Base-by-base conservation (phyloP, 2,329 filamentous ascomycete genomes). In the Colletotrichum cereale region DNA sequence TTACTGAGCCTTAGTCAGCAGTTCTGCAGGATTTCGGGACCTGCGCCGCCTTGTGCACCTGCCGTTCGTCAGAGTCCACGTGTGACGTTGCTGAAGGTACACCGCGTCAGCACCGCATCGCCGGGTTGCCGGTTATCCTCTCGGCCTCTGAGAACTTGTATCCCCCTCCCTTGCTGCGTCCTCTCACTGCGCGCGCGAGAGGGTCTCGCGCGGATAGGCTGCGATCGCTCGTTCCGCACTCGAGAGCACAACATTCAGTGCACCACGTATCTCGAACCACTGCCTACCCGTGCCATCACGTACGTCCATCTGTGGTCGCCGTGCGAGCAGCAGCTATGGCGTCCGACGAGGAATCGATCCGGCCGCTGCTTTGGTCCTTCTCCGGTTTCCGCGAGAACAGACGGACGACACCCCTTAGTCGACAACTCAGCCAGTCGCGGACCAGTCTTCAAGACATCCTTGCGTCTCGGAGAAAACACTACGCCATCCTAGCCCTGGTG, bases 401-500 rank as follows among this genome's bases (percentile, higher is more conserved):
- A 31, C 60, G 68, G 52, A 58, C 68, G 50, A 66, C 65, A 14
- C 68, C 68, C n/a, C 34, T 71, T 29, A 71, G 65, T 53, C 65
- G 66, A 48, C 68, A 71, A 29, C 53, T 71, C 36, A 68, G 40
- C 24, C 64, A 71, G 68, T 71, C 68, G 18, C 68, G 68, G 24
- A 71, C 52, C 36, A 60, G 58, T 38, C 65, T 71, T 18, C 55
- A 71, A 40, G 65, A 71, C 31, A 29, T 71, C 3, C 53, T 71
- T 2, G 34, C 76, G 38, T 84, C 83, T 21, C 79, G 79, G 50
- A 73, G 77, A 52, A 86, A 86, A 76, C 85, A 87, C 75, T 86
- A 82, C 76, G 57, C 83, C 58, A 75, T 86, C 73, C 78, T 87
- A 74, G 77, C 75, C 4, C 75, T 86, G 18, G 83, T 87, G 42